phyloP scores from a whole-genome alignment of 1,139 yeast genomes.

The Suhomyces anneliseae region DNA sequence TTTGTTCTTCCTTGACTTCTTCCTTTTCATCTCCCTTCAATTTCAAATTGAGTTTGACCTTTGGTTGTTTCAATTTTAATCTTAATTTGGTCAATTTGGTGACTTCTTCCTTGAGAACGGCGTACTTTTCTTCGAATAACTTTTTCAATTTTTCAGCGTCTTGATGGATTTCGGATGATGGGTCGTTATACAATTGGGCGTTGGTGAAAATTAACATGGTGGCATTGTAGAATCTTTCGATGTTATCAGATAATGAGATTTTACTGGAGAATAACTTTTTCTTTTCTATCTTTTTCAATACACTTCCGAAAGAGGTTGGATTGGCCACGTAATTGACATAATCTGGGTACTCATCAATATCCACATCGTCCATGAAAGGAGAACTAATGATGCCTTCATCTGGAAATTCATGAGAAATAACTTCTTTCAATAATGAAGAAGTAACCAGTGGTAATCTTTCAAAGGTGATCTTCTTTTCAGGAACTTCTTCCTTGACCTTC shows the following conservation, averaged over 20 bases:
- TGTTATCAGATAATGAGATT: constrained; percentile 35
- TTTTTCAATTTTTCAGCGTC: constrained; percentile 51
- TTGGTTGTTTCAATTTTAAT: constrained; percentile 28
- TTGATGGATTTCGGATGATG: constrained; percentile 53
- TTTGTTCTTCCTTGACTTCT: constrained; percentile 22
- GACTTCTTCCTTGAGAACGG: constrained; percentile 24
- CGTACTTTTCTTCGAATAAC: constrained; percentile 33
- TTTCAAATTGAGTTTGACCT: constrained; percentile 27
- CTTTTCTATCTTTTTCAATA: constrained; percentile 42
- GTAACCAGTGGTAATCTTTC: constrained; percentile 27
- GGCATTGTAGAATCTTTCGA: constrained; percentile 50
- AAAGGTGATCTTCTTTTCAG: constrained; percentile 16
- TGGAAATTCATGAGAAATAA: constrained; percentile 45
- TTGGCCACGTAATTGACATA: constrained; percentile 53
- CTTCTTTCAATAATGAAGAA: constrained; percentile 30
- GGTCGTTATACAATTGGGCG: constrained; percentile 59
- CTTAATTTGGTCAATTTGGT: constrained; percentile 24
- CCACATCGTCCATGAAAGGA: constrained; percentile 60
- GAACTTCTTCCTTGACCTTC: constrained; percentile 8
- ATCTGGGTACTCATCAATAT: constrained; percentile 57
- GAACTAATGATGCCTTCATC: constrained; percentile 48
- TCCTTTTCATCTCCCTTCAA: constrained; percentile 21
- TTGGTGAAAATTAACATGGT: constrained; percentile 53
- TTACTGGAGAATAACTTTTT: constrained; percentile 38
- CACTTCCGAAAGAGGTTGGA: constrained; percentile 57